These are phyloP conservation scores for Trypanosoma rangeli DNA, from an alignment of 208 protist species.

Conservation along the genomic window DNA sequence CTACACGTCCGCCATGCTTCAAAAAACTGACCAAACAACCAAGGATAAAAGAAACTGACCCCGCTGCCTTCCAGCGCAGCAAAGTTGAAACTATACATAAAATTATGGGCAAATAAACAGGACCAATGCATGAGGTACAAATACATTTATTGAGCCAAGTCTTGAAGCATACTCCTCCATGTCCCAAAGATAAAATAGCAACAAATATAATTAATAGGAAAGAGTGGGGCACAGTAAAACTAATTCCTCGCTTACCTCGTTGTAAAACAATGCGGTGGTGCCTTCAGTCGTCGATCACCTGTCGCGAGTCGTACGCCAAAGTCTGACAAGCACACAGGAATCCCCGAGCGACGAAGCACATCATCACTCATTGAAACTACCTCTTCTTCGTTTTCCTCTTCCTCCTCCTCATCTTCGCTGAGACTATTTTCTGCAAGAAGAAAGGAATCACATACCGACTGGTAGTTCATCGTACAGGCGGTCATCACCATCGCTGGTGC, in stretches of 20 bases:
- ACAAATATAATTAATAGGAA: background rate
- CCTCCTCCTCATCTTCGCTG: slow-evolving; percentile 42
- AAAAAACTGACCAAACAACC: too few relatives aligned
- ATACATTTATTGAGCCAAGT: too few relatives aligned
- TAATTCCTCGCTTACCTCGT: background rate
- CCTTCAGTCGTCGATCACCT: background rate
- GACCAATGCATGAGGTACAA: too few relatives aligned
- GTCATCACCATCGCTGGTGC: slow-evolving; percentile 70
- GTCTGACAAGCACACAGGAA: slow-evolving; percentile 27
- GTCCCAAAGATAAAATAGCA: background rate
- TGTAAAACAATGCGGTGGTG: background rate
- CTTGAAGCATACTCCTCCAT: too few relatives aligned
- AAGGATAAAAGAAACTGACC: too few relatives aligned
- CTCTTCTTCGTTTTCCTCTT: slow-evolving; percentile 44
- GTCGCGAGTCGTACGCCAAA: background rate
- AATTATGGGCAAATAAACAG: too few relatives aligned
- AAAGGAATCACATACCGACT: slow-evolving; percentile 64
- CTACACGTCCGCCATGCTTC: too few relatives aligned
- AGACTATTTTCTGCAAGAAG: background rate
- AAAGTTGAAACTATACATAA: too few relatives aligned
- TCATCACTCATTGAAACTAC: slow-evolving; percentile 58
- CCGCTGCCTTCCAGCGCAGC: too few relatives aligned
- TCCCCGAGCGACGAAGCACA: slow-evolving; percentile 78
- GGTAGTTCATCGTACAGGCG: slow-evolving; percentile 58
- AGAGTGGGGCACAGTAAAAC: background rate